Percentiles rank a stretch among this genome's conserved stretches.
Conservation (phyloP, 495 filamentous ascomycete genomes). For the Aspergillus carlsbadensis region DNA sequence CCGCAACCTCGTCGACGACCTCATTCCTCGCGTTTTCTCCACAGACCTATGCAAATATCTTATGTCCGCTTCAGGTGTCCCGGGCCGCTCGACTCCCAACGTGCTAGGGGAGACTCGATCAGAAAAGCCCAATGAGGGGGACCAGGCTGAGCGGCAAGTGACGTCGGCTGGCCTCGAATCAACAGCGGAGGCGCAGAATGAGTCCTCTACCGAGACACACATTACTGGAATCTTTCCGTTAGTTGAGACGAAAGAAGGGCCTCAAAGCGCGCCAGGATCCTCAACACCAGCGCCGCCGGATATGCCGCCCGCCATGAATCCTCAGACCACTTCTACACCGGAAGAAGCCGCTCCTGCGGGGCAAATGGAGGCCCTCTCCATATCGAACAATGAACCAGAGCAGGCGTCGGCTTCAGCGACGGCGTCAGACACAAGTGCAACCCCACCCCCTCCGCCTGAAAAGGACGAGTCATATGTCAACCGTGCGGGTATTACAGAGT, state of each 20-base stretch:
- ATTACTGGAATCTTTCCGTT: conserved; percentile 4
- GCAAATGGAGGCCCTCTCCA: conserved; percentile 36
- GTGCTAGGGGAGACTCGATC: conserved; percentile 28
- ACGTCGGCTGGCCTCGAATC: conserved; percentile 17
- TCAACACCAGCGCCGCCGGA: conserved; percentile 5
- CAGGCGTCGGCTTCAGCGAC: conserved; percentile 10
- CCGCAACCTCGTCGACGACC: conserved; percentile 36
- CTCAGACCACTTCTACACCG: conserved; percentile 17
- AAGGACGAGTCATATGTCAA: conserved; percentile 61
- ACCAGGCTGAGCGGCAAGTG: conserved; percentile 17
- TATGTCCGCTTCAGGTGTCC: conserved; percentile 40
- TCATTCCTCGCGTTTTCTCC: conserved; percentile 53
- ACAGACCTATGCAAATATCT: conserved; percentile 35
- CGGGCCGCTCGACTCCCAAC: conserved; percentile 24
- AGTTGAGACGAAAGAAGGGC: conserved; percentile 19
- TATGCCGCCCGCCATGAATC: conserved; percentile 8
- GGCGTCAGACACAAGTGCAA: conserved; percentile 20
- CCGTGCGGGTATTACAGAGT: conserved; percentile 47
- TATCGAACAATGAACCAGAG: conserved; percentile 28
- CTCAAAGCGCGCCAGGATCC: neutral
- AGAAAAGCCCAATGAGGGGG: conserved; percentile 21
- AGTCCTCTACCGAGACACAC: conserved; percentile 6
- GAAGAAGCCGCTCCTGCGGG: conserved; percentile 27
- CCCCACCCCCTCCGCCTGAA: conserved; percentile 39
- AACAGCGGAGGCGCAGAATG: conserved; percentile 25